Conservation (phyloP, 2,329 filamentous ascomycete genomes). For the Exophiala sideris region DNA sequence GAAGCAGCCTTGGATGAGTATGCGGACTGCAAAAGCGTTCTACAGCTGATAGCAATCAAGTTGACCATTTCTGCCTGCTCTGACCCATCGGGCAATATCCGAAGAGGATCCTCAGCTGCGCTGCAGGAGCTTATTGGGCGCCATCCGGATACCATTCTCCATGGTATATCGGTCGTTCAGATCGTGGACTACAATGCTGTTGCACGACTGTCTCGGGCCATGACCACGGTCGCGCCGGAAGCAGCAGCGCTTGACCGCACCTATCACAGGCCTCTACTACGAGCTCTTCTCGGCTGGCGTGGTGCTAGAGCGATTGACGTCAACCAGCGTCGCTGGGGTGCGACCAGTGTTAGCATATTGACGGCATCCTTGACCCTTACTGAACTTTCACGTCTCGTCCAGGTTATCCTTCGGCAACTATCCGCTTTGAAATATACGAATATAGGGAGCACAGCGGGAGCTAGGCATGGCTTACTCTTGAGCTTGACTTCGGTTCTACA, state of each 20-base stretch:
- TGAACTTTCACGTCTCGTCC: constrained; percentile 3
- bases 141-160: constrained; percentile 76
- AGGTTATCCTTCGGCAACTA: constrained; percentile 32
- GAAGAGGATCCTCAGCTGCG: constrained; percentile 86
- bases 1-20: constrained; percentile 4
- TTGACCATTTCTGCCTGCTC: constrained; percentile 78
- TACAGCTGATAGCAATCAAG: constrained; percentile 77
- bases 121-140: constrained; percentile 90
- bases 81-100: constrained; percentile 89
- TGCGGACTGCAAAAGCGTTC: constrained; percentile 40
- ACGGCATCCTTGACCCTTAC: constrained; percentile 28
- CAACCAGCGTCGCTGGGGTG: constrained; percentile 68
- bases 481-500: constrained; percentile 39
- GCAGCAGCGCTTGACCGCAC: constrained; percentile 62
- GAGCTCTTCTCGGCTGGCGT: constrained; percentile 76
- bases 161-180: constrained; percentile 85
- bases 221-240: constrained; percentile 69
- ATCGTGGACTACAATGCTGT: constrained; percentile 90
- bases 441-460: constrained; percentile 40
- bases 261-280: constrained; percentile 67
- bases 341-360: constrained; percentile 61
- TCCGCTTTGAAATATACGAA: constrained; percentile 35
- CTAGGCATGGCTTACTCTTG: constrained; percentile 44
- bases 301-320: constrained; percentile 79
- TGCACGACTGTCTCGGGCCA: constrained; percentile 77